These are phyloP conservation scores for Colletotrichum chlorophyti DNA, from an alignment of 2,329 filamentous ascomycete species.

Conservation along the genomic window DNA sequence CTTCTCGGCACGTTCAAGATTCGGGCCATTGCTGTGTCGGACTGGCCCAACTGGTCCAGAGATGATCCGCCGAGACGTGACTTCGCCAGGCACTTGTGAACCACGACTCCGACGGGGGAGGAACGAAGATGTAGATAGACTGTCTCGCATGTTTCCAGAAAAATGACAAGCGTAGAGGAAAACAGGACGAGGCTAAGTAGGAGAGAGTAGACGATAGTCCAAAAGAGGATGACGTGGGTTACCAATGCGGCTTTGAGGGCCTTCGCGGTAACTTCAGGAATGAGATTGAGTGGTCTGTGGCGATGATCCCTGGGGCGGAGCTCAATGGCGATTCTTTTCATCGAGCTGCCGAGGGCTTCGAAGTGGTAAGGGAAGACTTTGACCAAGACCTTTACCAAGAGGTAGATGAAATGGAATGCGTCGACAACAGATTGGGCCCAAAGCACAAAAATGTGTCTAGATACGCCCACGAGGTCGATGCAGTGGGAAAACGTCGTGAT, in stretches of 20 bases:
- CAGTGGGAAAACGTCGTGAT: not conserved
- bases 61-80: slow-evolving; percentile 31
- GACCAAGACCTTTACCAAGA: not conserved
- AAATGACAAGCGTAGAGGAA: not conserved
- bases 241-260: not conserved
- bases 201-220: not conserved
- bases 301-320: too few relatives aligned
- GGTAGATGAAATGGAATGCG: not conserved
- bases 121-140: slow-evolving; percentile 19
- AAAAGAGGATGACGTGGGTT: not conserved
- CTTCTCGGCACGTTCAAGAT: slow-evolving; percentile 42
- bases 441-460: not conserved
- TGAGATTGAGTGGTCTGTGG: too few relatives aligned
- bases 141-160: slow-evolving; percentile 22
- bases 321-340: too few relatives aligned
- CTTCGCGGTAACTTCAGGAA: not conserved
- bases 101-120: slow-evolving; percentile 9
- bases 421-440: not conserved
- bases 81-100: not conserved
- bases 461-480: not conserved
- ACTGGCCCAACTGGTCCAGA: slow-evolving; percentile 46
- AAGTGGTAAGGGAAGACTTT: too few relatives aligned
- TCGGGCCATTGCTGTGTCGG: slow-evolving; percentile 43
- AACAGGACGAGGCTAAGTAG: not conserved
- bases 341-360: too few relatives aligned